Base-by-base conservation (phyloP, 768 basidiomycete species). In the Russula sp. region DNA sequence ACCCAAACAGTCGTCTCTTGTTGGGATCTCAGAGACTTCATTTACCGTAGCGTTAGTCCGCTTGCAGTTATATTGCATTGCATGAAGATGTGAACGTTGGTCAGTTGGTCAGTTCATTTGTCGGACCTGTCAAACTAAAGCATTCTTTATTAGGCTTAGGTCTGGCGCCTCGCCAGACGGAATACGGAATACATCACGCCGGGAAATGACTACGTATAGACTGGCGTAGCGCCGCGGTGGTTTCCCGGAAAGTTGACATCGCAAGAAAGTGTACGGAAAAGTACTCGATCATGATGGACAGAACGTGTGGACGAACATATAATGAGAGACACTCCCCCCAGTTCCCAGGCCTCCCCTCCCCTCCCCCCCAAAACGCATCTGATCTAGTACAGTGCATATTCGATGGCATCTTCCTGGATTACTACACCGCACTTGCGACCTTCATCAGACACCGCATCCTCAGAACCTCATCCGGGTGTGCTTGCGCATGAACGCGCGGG, bases 341-440 rank as follows among this genome's bases (percentile, higher is more conserved):
- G 3, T 26, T 2, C n/a, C 18, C 55, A 34, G 14, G n/a, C 2
- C n/a, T n/a, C 14, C 40, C 16, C 40, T 14, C 40, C 40, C 28
- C 28, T n/a, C n/a, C 20, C 20, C n/a, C 44, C 44, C 44, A 26
- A 18, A 16, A 20, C 38, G 8, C 26, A 28, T 44, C 42, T n/a
- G 42, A 57, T 44, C 18, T 6, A 14, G 42, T 28, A 16, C 28
- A 3, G 28, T 14, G 11, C 26, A 9, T 10, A 14, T 20, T 13
- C 42, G 28, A 57, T 57, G 56, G 30, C 56, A 22, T 57, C 56
- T 30, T 28, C 56, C 40, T 44, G 42, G 42, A 4, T 28, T 28
- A 57, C 18, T 30, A n/a, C 40, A 26, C 56, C 42, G 20, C 26
- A 40, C 55, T 20, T 20, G 40, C 26, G 9, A 30, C 56, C 42